These are phyloP conservation scores for Aspergillus diversus DNA, from an alignment of 495 filamentous ascomycete species.

Conservation along the genomic window DNA sequence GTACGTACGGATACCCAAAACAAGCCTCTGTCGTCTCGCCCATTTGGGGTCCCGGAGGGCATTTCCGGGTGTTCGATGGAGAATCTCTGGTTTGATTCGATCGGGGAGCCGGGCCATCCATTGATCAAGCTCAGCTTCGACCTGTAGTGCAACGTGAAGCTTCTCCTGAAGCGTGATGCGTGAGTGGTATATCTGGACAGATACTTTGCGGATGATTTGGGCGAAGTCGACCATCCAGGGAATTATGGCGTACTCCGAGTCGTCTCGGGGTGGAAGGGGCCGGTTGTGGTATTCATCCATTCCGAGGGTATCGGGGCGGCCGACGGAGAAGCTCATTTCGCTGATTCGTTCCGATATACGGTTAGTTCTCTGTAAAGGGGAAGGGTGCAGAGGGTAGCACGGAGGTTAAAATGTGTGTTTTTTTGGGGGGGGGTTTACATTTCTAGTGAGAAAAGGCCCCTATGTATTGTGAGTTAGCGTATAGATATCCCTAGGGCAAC, in stretches of 20 bases:
- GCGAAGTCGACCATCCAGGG: slow-evolving; percentile 49
- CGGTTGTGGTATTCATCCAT: slow-evolving; percentile 51
- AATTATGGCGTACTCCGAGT: slow-evolving; percentile 45
- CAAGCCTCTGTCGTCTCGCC: slow-evolving; percentile 42
- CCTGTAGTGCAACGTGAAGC: slow-evolving; percentile 39
- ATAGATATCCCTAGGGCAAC: background rate
- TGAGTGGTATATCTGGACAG: slow-evolving; percentile 47
- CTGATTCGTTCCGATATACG: slow-evolving; percentile 18
- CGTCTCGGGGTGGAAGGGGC: slow-evolving; percentile 40
- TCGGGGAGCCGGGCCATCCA: slow-evolving; percentile 43
- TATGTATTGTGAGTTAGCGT: slow-evolving; percentile 13
- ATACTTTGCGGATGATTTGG: slow-evolving; percentile 44
- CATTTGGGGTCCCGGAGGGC: slow-evolving; percentile 45
- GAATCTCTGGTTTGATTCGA: slow-evolving; percentile 39
- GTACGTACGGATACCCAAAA: slow-evolving; percentile 41
- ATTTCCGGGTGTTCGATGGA: slow-evolving; percentile 27
- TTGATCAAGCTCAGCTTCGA: slow-evolving; percentile 41
- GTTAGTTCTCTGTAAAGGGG: background rate
- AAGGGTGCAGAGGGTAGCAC: background rate
- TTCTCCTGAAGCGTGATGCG: slow-evolving; percentile 45
- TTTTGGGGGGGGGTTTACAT: slow-evolving; percentile 35
- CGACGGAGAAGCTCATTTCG: slow-evolving; percentile 48
- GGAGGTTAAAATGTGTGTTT: no score
- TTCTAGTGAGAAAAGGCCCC: slow-evolving; percentile 47
- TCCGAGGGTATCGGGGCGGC: slow-evolving; percentile 46